Evolutionary conservation across 1,139 yeast species (phyloP).

Genomic region (Taphrina pruni): DNA sequence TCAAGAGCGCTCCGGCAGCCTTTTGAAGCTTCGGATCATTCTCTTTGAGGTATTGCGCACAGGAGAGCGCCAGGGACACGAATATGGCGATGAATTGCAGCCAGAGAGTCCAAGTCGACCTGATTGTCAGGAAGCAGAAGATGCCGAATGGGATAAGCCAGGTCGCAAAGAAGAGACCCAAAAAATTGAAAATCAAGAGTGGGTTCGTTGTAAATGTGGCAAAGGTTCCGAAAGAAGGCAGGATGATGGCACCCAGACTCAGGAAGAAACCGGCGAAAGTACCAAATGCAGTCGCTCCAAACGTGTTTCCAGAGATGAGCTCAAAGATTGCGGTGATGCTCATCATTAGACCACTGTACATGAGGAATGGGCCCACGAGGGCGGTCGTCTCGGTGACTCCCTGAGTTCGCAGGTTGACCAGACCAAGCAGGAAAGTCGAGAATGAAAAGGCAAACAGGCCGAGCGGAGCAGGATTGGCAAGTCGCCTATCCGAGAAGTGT

Average conservation of each 20-base stretch:
- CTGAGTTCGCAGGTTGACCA: conserved; percentile 18
- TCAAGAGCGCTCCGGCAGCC: conserved; percentile 18
- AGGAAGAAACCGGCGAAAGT: conserved; percentile 32
- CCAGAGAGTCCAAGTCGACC: conserved; percentile 32
- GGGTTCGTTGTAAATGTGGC: conserved; percentile 5
- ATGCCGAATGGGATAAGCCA: conserved; percentile 30
- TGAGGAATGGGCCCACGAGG: conserved; percentile 24
- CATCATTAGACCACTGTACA: conserved; percentile 29
- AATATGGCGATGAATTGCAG: conserved; percentile 28
- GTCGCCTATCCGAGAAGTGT: conserved; percentile 21
- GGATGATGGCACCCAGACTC: conserved; percentile 25
- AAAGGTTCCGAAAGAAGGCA: conserved; percentile 23
- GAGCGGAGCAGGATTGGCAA: conserved; percentile 33
- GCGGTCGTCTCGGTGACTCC: conserved; percentile 21
- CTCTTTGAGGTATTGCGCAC: conserved; percentile 20
- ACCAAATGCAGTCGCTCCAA: conserved; percentile 29
- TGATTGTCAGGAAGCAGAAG: conserved; percentile 26
- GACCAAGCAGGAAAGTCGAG: conserved; percentile 28
- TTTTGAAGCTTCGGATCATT: conserved; percentile 15
- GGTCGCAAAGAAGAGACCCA: conserved; percentile 29
- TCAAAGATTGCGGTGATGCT: conserved; percentile 27
- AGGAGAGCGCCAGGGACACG: conserved; percentile 22
- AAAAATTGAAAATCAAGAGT: conserved; percentile 14
- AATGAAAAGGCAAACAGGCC: conserved; percentile 30
- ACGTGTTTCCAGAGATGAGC: conserved; percentile 26